phyloP scores from a whole-genome alignment of 306 rosid genomes.

The Cicer yamashitae region DNA sequence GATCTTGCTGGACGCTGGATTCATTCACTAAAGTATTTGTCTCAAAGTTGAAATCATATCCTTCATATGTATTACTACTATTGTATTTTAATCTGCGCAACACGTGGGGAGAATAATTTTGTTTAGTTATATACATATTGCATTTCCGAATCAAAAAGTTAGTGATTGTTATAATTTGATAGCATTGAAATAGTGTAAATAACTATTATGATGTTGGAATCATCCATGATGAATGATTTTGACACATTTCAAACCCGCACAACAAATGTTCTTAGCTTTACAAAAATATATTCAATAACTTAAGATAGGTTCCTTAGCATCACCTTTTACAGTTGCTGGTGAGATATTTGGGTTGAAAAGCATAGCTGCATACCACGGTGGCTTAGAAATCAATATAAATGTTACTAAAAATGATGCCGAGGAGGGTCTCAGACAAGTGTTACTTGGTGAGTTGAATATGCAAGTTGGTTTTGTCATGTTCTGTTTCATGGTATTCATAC shows the following conservation, averaged over 20 bases:
- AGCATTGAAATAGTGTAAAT: too few relatives aligned
- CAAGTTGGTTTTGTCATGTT: conserved; percentile 29
- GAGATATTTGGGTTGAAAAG: conserved; percentile 77
- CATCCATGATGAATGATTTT: too few relatives aligned
- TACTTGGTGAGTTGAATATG: conserved; percentile 57
- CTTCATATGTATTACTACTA: conserved; percentile 46
- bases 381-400: conserved; percentile 72
- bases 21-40: conserved; percentile 62
- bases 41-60: conserved; percentile 85
- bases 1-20: conserved; percentile 80
- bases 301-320: conserved; percentile 60
- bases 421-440: conserved; percentile 64
- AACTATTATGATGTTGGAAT: too few relatives aligned
- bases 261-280: not conserved
- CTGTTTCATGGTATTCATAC: conserved; percentile 26
- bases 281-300: not conserved
- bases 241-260: not conserved
- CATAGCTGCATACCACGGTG: conserved; percentile 87
- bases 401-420: conserved; percentile 68
- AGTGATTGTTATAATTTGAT: too few relatives aligned
- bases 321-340: conserved; percentile 53
- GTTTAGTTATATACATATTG: too few relatives aligned
- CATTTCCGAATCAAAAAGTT: too few relatives aligned
- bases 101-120: too few relatives aligned
- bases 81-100: too few relatives aligned